Evolutionary conservation across 495 filamentous ascomycete species (phyloP).

Genomic region (Penicillium psychrofluorescens): DNA sequence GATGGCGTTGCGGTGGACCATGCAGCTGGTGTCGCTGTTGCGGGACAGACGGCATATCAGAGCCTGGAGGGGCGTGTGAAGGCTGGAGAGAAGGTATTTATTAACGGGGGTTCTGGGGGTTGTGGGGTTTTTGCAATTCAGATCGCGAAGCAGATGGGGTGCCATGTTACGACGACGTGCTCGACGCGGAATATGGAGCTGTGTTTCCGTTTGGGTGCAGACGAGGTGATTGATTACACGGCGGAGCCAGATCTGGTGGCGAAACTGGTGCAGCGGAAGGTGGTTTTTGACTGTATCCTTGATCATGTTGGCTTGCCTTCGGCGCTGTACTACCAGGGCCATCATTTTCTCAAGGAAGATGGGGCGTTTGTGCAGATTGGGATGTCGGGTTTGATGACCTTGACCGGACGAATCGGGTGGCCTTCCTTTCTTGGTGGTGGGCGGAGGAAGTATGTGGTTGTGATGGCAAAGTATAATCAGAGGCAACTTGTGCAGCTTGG

Average conservation of each 20-base stretch:
- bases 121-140: slow-evolving; percentile 56
- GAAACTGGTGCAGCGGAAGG: slow-evolving; percentile 39
- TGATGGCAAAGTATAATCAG: slow-evolving; percentile 28
- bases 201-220: slow-evolving; percentile 53
- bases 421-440: slow-evolving; percentile 61
- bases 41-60: slow-evolving; percentile 54
- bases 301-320: slow-evolving; percentile 53
- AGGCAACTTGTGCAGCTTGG: slow-evolving; percentile 50
- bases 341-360: slow-evolving; percentile 45
- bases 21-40: slow-evolving; percentile 46
- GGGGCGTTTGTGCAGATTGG: slow-evolving; percentile 56
- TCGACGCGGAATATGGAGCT: slow-evolving; percentile 52
- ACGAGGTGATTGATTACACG: slow-evolving; percentile 64
- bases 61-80: slow-evolving; percentile 36
- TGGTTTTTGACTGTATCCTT: slow-evolving; percentile 48
- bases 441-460: slow-evolving; percentile 43
- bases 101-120: slow-evolving; percentile 63
- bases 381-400: slow-evolving; percentile 17
- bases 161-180: slow-evolving; percentile 54
- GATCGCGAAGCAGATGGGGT: slow-evolving; percentile 58
- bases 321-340: slow-evolving; percentile 47
- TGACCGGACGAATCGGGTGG: slow-evolving; percentile 24
- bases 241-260: slow-evolving; percentile 37
- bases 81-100: slow-evolving; percentile 50
- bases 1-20: slow-evolving; percentile 42